Conservation (phyloP, 2,329 filamentous ascomycete species). For the Cyphellophora europaea region DNA sequence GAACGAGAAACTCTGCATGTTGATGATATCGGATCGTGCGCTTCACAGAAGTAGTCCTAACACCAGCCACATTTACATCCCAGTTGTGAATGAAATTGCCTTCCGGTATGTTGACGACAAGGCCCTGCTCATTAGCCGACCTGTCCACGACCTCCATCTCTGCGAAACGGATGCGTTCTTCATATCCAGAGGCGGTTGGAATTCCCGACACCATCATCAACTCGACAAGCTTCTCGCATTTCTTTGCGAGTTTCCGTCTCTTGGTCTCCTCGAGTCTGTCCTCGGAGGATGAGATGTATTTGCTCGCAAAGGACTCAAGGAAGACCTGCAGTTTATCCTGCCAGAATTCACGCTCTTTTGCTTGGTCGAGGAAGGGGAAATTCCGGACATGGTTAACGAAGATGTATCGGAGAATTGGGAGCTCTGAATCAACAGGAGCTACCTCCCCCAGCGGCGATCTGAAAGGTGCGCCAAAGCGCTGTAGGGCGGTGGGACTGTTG, state of each 20-base stretch:
- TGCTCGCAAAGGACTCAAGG: conserved; percentile 91
- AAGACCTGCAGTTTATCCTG: conserved; percentile 97
- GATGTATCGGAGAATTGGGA: conserved; percentile 89
- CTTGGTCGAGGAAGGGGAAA: conserved; percentile 94
- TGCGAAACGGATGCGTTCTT: conserved; percentile 91
- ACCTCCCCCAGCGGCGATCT: conserved; percentile 87
- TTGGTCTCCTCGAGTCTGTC: conserved; percentile 95
- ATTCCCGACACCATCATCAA: conserved; percentile 99
- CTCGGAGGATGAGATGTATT: conserved; percentile 93
- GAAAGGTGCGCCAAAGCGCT: conserved; percentile 92
- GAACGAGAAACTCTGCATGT: conserved; percentile 86
- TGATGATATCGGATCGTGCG: conserved; percentile 82
- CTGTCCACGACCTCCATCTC: conserved; percentile 95
- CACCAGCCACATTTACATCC: conserved; percentile 92
- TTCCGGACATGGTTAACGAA: conserved; percentile 97
- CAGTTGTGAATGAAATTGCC: conserved; percentile 90
- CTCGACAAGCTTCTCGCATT: conserved; percentile 92
- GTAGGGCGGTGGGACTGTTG: conserved; percentile 87
- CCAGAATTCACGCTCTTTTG: conserved; percentile 98
- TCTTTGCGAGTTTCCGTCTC: conserved; percentile 78
- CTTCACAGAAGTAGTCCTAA: conserved; percentile 70
- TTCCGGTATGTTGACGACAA: conserved; percentile 79
- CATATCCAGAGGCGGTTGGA: conserved; percentile 89
- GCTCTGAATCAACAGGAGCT: conserved; percentile 82
- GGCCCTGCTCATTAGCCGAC: conserved; percentile 80